Base-by-base conservation (phyloP, 805 yeast genomes). In the Barnettozyma californica region DNA sequence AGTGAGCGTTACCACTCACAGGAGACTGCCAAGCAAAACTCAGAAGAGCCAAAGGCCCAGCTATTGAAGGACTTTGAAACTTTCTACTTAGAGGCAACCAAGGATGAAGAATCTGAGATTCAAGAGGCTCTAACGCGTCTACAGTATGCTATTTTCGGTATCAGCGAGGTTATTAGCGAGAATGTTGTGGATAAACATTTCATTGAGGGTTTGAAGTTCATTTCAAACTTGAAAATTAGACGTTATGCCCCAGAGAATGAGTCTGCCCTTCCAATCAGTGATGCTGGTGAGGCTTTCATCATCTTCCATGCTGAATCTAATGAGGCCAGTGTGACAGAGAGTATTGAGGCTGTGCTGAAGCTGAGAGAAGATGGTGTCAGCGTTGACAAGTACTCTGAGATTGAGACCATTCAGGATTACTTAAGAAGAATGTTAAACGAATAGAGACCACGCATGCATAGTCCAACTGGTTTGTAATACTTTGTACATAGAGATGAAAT, bases 71-170 rank as follows among this genome's bases (percentile, higher is more conserved):
- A 79, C 34, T 88, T 89, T 66, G 73, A 73, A 53, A 60, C 70
- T 31, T 68, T 73, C 47, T 90, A 86, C 66, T 64, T 88, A 34
- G 70, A 68, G 29, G 74, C 77, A 16, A 77, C 80, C 31, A 73
- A 70, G 34, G 71, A 73, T 48, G 83, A 69, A 63, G 87, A 76
- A 34, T 71, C 66, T 43, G 84, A 77, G 51, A 76, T 78, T 65
- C 81, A 80, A 61, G 89, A 82, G 47, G 81, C 81, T 60, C 71
- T 91, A 49, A 82, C 80, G 49, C 81, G 98, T 62, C 75, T 90
- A 57, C 95, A 87, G 65, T 80, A 74, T 57, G 91, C 95, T 0
- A 65, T 89, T 26, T 91, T 82, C 61, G 97, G 97, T n/a, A 85
- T 90, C 48, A 88, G 87, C 26, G 80, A 79, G 46, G 70, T 78